Evolutionary conservation across 805 yeast genomes (phyloP).

Genomic region (Saccharomycopsis vini): DNA sequence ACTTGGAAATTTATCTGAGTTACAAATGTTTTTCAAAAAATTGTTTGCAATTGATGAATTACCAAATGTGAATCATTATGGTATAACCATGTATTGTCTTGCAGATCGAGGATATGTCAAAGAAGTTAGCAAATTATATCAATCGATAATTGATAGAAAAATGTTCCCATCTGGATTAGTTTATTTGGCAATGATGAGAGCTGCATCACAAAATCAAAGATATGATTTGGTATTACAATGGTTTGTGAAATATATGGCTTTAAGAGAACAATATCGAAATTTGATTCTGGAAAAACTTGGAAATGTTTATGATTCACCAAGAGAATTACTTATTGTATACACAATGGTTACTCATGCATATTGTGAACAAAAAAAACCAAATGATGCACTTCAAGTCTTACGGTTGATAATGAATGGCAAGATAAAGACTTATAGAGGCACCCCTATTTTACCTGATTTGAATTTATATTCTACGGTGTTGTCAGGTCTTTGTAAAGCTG

Average conservation of each 20-base stretch:
- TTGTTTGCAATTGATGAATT: not conserved
- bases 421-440: not conserved
- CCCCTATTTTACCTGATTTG: not conserved
- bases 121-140: not conserved
- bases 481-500: not conserved
- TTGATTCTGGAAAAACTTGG: too few relatives aligned
- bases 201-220: not conserved
- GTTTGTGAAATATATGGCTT: not conserved
- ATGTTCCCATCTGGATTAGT: not conserved
- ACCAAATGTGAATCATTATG: slow-evolving; percentile 2
- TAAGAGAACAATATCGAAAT: not conserved
- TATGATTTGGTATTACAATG: not conserved
- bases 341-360: not conserved
- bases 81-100: not conserved
- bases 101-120: not conserved
- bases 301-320: not conserved
- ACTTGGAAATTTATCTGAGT: not conserved
- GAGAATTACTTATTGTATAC: not conserved
- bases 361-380: not conserved
- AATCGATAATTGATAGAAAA: not conserved
- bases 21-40: not conserved
- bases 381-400: not conserved
- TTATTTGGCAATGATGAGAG: not conserved
- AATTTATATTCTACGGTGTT: not conserved
- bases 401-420: not conserved